A percentile compares a stretch with the other conserved stretches of the same genome.
phyloP scores from a whole-genome alignment of 164 flowering plant species.

The Brasenia schreberi region DNA sequence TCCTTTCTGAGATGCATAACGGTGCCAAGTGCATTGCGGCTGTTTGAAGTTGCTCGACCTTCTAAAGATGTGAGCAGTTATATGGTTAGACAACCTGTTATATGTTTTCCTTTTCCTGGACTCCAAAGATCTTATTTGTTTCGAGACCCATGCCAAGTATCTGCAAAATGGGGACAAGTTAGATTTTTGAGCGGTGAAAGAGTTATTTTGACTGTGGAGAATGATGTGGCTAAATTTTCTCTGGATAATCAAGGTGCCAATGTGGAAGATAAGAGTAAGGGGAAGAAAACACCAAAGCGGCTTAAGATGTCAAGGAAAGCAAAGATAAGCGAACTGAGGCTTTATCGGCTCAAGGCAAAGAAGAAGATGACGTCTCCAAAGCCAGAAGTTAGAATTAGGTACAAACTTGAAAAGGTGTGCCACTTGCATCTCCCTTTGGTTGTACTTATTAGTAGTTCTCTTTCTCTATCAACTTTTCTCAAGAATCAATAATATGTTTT shows the following conservation, averaged over 20 bases:
- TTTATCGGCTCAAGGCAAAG: slow-evolving; percentile 14
- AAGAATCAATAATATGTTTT: too few species aligned
- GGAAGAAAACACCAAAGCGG: slow-evolving; percentile 24
- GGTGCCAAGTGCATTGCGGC: neutral
- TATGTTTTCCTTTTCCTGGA: neutral
- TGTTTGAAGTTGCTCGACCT: neutral
- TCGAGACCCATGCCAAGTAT: neutral
- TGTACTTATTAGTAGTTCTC: too few species aligned
- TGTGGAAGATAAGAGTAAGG: slow-evolving; percentile 9
- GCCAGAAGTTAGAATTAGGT: slow-evolving; percentile 86
- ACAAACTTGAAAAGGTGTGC: slow-evolving; percentile 50
- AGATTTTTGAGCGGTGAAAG: slow-evolving; percentile 31
- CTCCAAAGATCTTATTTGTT: neutral
- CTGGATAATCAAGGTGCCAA: slow-evolving; percentile 17
- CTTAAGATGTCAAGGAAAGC: slow-evolving; percentile 4
- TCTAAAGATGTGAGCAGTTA: neutral
- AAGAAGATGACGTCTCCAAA: slow-evolving; percentile 86
- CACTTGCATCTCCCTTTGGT: too few species aligned
- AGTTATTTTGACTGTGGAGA: slow-evolving; percentile 37
- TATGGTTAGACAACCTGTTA: neutral
- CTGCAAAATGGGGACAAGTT: slow-evolving; percentile 10
- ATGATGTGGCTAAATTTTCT: slow-evolving; percentile 53
- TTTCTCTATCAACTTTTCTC: too few species aligned
- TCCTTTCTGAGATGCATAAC: neutral
- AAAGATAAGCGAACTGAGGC: too few species aligned